Base-by-base conservation (phyloP, 805 yeast species). In the Maudiozyma turicensis region DNA sequence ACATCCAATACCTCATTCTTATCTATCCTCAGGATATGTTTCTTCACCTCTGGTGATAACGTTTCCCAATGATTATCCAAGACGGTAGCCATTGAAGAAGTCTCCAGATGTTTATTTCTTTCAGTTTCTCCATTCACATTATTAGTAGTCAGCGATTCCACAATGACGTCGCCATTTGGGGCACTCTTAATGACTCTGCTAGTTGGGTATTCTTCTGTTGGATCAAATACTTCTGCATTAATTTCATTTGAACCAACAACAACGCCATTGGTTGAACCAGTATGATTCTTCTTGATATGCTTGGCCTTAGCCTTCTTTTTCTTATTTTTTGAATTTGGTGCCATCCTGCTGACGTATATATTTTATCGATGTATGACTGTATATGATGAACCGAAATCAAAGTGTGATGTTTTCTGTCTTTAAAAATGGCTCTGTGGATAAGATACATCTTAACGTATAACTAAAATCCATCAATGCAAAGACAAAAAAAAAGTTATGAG, bases 91-190 rank as follows among this genome's bases (percentile, higher is more conserved):
- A 61, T 53, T 8, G 59, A 48, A 43, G 64, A 14, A n/a, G 42
- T 54, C 28, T 46, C 45, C 39, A 28, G 11, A 10, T 34, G 38
- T 6, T 29, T 39, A 11, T 41, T 43, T n/a, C 43, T 46, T 34
- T 39, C 46, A 29, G 46, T 45, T 13, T 47, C 44, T 31, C 43
- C 49, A 8, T 47, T 45, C 14, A 13, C 43, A 42, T 15, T 26
- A 9, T 46, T 48, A 40, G 52, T 20, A 3, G 50, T 57, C 45
- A 66, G 55, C 34, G 67, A 62, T 56, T 84, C 84, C 28, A 86
- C 88, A 45, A 85, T 76, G 5, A 86, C 84, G 55, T 84, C 86
- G 7, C 95, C 95, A 61, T 85, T 83, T 4, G 82, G 75, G 3
- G 78, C 84, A 55, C 82, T 81, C 55, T 78, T 82, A 43, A 84